Percentiles rank a stretch among this genome's conserved stretches.
Conservation (phyloP, 1,284 basidiomycete genomes). For the Cystobasidiaceae sp. region DNA sequence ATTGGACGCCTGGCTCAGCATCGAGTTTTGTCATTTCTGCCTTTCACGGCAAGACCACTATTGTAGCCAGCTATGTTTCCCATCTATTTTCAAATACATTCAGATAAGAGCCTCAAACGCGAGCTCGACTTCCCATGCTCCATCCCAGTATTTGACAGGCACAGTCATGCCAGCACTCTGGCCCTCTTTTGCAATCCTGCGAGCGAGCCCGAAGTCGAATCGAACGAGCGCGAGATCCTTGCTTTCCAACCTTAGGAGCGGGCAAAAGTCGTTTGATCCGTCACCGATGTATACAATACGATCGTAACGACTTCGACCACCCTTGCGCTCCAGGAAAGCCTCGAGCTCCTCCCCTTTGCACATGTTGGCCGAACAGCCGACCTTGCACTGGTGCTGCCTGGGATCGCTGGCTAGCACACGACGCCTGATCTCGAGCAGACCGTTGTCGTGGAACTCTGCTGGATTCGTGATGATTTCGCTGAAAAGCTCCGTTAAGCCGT, state of each 20-base stretch:
- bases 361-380: slow-evolving; percentile 95
- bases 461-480: slow-evolving; percentile 88
- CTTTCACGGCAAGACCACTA: not conserved
- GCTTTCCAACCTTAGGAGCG: slow-evolving; percentile 72
- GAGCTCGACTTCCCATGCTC: slow-evolving; percentile 91
- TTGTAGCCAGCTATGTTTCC: not conserved
- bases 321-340: slow-evolving; percentile 65
- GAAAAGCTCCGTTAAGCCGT: slow-evolving; percentile 68
- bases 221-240: slow-evolving; percentile 74
- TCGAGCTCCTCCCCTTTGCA: slow-evolving; percentile 95
- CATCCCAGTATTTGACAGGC: slow-evolving; percentile 74
- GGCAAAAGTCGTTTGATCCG: slow-evolving; percentile 93
- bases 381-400: slow-evolving; percentile 69
- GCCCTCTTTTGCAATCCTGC: slow-evolving; percentile 66
- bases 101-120: slow-evolving; percentile 25
- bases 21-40: not conserved
- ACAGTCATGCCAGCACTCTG: slow-evolving; percentile 59
- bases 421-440: slow-evolving; percentile 70
- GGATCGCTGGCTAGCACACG: slow-evolving; percentile 60
- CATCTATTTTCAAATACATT: not conserved
- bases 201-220: slow-evolving; percentile 66
- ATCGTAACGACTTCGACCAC: slow-evolving; percentile 59
- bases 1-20: not conserved
- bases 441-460: slow-evolving; percentile 68
- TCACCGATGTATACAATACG: slow-evolving; percentile 89